Percentiles rank a stretch among this genome's conserved stretches.
Evolutionary conservation across 2,329 filamentous ascomycete species (phyloP).

Genomic region (Zymoseptoria pseudotritici): DNA sequence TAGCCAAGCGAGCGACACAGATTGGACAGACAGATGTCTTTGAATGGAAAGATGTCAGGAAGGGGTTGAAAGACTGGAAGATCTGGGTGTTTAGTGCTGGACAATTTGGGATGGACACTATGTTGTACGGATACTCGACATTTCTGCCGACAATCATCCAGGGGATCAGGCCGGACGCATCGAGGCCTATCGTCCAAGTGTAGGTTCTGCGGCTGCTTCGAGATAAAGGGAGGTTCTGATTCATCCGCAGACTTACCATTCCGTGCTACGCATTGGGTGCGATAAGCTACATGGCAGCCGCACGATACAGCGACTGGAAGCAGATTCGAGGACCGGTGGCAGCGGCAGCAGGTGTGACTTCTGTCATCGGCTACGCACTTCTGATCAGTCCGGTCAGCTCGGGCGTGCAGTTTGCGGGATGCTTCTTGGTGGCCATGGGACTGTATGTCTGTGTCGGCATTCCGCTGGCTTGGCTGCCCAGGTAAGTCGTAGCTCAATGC

Average conservation of each 20-base stretch:
- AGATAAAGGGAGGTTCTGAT: neutral
- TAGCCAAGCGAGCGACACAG: conserved; percentile 43
- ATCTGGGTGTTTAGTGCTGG: conserved; percentile 62
- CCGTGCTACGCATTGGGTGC: conserved; percentile 71
- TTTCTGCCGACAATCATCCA: conserved; percentile 74
- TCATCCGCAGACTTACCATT: conserved; percentile 52
- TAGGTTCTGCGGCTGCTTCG: neutral
- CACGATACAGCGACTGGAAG: conserved; percentile 59
- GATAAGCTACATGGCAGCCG: conserved; percentile 58
- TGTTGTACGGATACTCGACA: conserved; percentile 71
- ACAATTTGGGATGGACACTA: conserved; percentile 67
- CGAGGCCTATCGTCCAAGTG: conserved; percentile 60
- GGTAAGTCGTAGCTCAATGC: neutral
- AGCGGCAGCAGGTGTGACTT: conserved; percentile 48
- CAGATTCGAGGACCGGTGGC: conserved; percentile 60
- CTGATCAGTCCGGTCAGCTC: conserved; percentile 54
- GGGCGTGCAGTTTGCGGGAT: conserved; percentile 66
- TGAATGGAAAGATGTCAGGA: conserved; percentile 56
- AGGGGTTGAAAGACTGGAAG: conserved; percentile 67
- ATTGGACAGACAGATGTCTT: conserved; percentile 44
- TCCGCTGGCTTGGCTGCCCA: conserved; percentile 45
- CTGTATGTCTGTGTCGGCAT: conserved; percentile 56
- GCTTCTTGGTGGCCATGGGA: conserved; percentile 67
- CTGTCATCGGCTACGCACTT: conserved; percentile 39
- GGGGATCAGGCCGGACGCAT: conserved; percentile 55